Conservation (phyloP, 106 monocot species). For the Allium cepa region DNA sequence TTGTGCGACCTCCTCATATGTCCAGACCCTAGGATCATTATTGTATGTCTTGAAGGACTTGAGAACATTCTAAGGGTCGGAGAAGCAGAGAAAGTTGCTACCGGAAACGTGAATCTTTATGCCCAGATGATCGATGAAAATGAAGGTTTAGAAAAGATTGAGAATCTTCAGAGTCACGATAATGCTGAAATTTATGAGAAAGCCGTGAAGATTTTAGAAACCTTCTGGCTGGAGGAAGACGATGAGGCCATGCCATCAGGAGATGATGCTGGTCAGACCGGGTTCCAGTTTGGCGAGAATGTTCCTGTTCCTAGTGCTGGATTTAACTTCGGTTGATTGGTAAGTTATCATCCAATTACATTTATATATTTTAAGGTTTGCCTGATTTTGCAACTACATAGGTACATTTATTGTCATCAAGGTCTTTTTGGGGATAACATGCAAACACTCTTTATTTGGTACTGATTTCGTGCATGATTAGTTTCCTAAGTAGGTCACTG, state of each 20-base stretch:
- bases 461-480: too few species aligned
- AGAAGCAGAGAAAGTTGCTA: slow-evolving; percentile 25
- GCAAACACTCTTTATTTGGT: too few species aligned
- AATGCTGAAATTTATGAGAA: slow-evolving; percentile 43
- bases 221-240: slow-evolving; percentile 41
- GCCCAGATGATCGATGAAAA: slow-evolving; percentile 31
- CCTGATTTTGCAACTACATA: too few species aligned
- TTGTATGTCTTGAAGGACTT: slow-evolving; percentile 36
- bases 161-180: slow-evolving; percentile 45
- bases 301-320: slow-evolving; percentile 18
- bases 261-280: slow-evolving; percentile 7
- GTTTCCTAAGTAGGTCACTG: too few species aligned
- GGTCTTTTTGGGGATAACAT: too few species aligned
- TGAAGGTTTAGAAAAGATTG: slow-evolving; percentile 40
- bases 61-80: slow-evolving; percentile 40
- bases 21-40: slow-evolving; percentile 35
- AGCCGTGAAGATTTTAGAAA: slow-evolving; percentile 37
- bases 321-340: slow-evolving; percentile 22
- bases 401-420: too few species aligned
- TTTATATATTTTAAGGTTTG: too few species aligned
- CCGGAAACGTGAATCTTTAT: slow-evolving; percentile 24
- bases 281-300: slow-evolving; percentile 17
- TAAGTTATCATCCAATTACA: not conserved
- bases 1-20: slow-evolving; percentile 41
- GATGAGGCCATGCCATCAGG: slow-evolving; percentile 11